Conservation (phyloP, 2,329 filamentous ascomycete species). For the Clathrospora elynae region DNA sequence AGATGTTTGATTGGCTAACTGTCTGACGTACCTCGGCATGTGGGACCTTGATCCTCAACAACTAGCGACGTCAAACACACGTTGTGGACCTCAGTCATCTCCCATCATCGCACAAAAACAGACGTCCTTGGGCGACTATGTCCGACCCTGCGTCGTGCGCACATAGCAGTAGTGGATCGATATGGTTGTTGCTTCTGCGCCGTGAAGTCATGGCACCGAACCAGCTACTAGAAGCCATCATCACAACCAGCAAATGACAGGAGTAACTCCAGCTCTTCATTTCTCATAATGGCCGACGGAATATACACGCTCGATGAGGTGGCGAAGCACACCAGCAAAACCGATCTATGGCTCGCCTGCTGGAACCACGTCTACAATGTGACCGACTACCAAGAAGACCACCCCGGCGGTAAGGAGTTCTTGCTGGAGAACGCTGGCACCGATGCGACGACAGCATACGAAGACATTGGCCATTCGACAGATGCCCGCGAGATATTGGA, state of each 20-base stretch:
- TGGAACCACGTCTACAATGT: slow-evolving; percentile 60
- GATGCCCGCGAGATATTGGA: slow-evolving; percentile 53
- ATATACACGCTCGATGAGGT: slow-evolving; percentile 41
- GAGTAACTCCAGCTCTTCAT: too few species aligned
- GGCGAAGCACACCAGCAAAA: slow-evolving; percentile 55
- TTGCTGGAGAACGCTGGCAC: slow-evolving; percentile 51
- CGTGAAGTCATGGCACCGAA: not conserved
- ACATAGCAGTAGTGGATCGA: slow-evolving; percentile 4
- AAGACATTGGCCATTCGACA: slow-evolving; percentile 55
- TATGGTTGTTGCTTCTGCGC: slow-evolving; percentile 6
- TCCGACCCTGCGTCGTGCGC: slow-evolving; percentile 6
- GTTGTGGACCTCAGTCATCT: slow-evolving; percentile 2
- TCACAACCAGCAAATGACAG: not conserved
- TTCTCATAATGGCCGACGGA: slow-evolving; percentile 13
- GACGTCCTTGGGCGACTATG: slow-evolving; percentile 1
- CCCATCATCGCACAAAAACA: slow-evolving; percentile 7
- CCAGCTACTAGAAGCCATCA: not conserved
- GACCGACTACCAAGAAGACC: slow-evolving; percentile 63
- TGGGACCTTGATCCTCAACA: slow-evolving; percentile 8
- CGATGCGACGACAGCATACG: slow-evolving; percentile 52
- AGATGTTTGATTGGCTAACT: slow-evolving; percentile 4
- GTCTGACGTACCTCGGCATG: slow-evolving; percentile 9
- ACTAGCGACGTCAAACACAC: not conserved
- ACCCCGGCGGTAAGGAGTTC: slow-evolving; percentile 56
- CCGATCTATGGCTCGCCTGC: slow-evolving; percentile 60